Base-by-base conservation (phyloP, 2,329 filamentous ascomycete genomes). In the Botryotinia narcissicola region DNA sequence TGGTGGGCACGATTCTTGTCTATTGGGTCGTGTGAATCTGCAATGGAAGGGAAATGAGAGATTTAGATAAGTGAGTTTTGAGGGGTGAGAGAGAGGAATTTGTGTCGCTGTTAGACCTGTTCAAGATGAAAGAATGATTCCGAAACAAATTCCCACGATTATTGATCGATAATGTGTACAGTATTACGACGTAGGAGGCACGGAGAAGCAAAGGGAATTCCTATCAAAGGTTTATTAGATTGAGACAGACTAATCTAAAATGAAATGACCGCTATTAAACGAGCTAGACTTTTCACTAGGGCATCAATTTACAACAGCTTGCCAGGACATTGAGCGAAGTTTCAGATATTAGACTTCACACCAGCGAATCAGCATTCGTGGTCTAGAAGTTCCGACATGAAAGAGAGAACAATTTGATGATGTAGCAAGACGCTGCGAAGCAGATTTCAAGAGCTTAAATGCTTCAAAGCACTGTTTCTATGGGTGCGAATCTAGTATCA, bases 271-370 rank as follows among this genome's bases (percentile, higher is more conserved):
- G 37, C 37, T 12, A 40, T 10, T 40, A 40, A 40, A 40, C 37
- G 37, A 40, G 10, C 3, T 29, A 29, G 3, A 57, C 14, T 29
- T 29, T 57, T 4, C 14, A 16, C 2, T n/a, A 22, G 25, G 4
- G 25, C 25, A n/a, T n/a, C 5, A 7, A n/a, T 1, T 7, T 6
- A 7, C 2, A 2, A 51, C 48, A 16, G 0, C 16, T 12, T 51
- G 25, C 4, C 25, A 9, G 22, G 35, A 62, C 18, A 6, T 14
- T 62, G 9, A 51, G 25, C 5, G 59, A 22, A n/a, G 5, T 61
- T 12, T 40, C 22, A 40, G 59, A 16, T n/a, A 18, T 29, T 29
- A 16, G n/a, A 54, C 12, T 54, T n/a, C 14, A 6, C 12, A 6
- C 12, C 5, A 16, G 48, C 48, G 29, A 54, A 12, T 54, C 6